Base-by-base conservation (phyloP, 1,139 yeast genomes). In the Kodamaea sp. region DNA sequence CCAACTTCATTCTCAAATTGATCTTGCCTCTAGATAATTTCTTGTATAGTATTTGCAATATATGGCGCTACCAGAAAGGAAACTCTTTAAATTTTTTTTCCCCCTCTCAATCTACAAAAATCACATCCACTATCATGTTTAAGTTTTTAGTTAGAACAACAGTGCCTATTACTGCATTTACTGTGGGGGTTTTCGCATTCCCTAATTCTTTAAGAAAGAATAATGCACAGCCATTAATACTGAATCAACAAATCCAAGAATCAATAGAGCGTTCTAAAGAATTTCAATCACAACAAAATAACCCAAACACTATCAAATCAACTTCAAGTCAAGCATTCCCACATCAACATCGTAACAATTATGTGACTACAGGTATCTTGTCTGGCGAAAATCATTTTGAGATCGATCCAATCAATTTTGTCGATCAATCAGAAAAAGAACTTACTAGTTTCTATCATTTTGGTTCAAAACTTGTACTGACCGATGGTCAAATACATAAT, bases 401-500 rank as follows among this genome's bases (percentile, higher is more conserved):
- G 48, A 73, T 82, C 12, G 89, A 83, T 48, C 92, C 94, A 0
- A 60, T 82, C 10, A 65, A 80, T 6, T 78, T 81, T 52, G 52
- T 67, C 34, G 70, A 81, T 51, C 60, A 60, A 10, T 49, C 62
- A 10, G 62, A 65, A 1, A 77, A 78, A 2, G 75, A 76, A 46
- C 52, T 83, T 41, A 70, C 71, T 5, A 77, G 80, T 6, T 81
- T 84, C 54, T 81, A 81, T 54, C 88, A 86, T 50, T 60, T 89
- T 36, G 97, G 97, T 0, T 58, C 67, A 4, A 71, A 74, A 34
- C 60, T 90, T 29, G 70, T 81, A 7, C 84, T 86, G 34, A 79
- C 79, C 46, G 84, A 79, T 43, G 88, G 88, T 0, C 78, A 79
- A 39, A 76, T 92, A 26, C 97, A 92, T 55, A 90, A 92, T 48